These are phyloP conservation scores for Aspergillus steynii DNA, from an alignment of 495 filamentous ascomycete genomes.

Conservation along the genomic window DNA sequence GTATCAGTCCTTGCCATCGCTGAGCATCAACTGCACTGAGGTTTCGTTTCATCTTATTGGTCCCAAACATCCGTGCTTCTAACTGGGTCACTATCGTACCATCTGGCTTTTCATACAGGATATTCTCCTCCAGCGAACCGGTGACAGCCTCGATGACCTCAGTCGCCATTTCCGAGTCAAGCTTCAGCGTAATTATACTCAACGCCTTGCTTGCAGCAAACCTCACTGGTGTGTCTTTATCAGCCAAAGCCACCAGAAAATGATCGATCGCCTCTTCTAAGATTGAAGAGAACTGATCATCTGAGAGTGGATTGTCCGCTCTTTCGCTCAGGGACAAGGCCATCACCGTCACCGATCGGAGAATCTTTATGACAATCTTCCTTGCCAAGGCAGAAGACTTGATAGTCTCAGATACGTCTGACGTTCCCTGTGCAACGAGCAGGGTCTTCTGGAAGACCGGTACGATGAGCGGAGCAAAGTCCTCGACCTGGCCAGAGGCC, in stretches of 20 bases:
- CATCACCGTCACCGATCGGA: constrained; percentile 68
- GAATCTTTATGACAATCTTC: constrained; percentile 79
- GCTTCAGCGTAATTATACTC: constrained; percentile 76
- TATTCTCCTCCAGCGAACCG: constrained; percentile 70
- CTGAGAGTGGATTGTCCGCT: constrained; percentile 34
- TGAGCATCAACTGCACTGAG: constrained; percentile 73
- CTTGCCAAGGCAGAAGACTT: constrained; percentile 71
- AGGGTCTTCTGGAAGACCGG: constrained; percentile 53
- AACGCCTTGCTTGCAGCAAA: constrained; percentile 91
- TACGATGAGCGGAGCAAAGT: constrained; percentile 51
- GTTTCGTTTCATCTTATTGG: constrained; percentile 51
- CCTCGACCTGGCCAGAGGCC: constrained; percentile 52
- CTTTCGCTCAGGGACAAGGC: constrained; percentile 49
- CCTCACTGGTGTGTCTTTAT: constrained; percentile 86
- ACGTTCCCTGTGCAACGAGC: constrained; percentile 35
- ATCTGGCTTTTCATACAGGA: constrained; percentile 60
- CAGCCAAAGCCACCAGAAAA: constrained; percentile 66
- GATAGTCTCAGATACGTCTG: constrained; percentile 47
- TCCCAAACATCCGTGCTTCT: constrained; percentile 34
- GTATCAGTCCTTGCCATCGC: constrained; percentile 87
- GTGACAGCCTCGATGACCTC: constrained; percentile 87
- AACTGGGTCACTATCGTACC: constrained; percentile 38
- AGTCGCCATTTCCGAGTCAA: constrained; percentile 75
- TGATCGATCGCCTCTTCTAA: constrained; percentile 65
- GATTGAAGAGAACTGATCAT: constrained; percentile 47